Evolutionary conservation across 805 yeast genomes (phyloP), one percentile per base, ranked within the genome.

Genomic region (Teunomyces cretensis): DNA sequence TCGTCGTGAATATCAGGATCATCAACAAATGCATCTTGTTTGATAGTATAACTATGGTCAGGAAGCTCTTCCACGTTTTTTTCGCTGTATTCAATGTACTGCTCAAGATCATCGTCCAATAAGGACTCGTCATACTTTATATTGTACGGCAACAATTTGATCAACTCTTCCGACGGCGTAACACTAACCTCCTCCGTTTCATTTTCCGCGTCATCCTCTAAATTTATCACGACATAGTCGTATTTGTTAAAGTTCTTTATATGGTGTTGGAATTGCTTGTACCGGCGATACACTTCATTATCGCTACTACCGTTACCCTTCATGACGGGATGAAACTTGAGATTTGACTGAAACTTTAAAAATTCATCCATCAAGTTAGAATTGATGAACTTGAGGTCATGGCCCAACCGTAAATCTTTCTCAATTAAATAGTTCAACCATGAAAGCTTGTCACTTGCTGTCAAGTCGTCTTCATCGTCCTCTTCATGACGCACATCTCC

Each of bases 381-480:
- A 44, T 61, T 63, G 41, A 62, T 46, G 44, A 60, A 68, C 48
- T 67, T 67, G 48, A 65, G 53, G 49, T 66, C 67, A 43, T 69
- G 70, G 11, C 75, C 75, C 42, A 68, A 55, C 55, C 50, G 62
- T 57, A 47, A 53, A 57, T 57, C 68, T 49, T 66, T 65, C 50
- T 52, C 66, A 41, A 48, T 71, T 64, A 64, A 65, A 48, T 66
- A 72, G 53, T 62, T 67, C 44, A 62, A 60, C 74, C 73, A 75
- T 47, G 53, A 49, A 13, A 64, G 55, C 41, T 55, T 55, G 32
- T 70, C 70, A 4, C 55, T 56, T 2, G 44, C 47, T 2, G 51
- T 45, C 26, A 58, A 48, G 17, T 57, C 61, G 14, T 60, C 65
- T 9, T 57, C 61, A 13, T 58, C 55, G 9, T 58, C 64, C 7